These are phyloP conservation scores for Triangularia setosa DNA, from an alignment of 2,329 filamentous ascomycete genomes.

Conservation along the genomic window DNA sequence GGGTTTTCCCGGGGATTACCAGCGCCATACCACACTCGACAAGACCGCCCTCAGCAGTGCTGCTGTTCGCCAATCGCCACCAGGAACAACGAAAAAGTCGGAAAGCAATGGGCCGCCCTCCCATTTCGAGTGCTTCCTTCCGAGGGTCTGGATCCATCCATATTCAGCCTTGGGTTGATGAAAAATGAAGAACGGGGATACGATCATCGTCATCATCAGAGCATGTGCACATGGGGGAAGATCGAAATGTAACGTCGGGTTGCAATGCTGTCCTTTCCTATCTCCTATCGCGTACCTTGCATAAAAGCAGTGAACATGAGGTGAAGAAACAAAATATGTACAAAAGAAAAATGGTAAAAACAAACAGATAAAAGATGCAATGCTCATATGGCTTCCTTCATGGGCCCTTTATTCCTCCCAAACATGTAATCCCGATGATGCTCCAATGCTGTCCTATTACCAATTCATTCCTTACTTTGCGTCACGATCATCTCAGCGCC, in stretches of 20 bases:
- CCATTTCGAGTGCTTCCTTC: constrained; percentile 1
- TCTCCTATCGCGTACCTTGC: background rate
- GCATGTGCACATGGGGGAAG: background rate
- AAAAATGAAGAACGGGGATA: background rate
- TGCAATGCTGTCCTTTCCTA: background rate
- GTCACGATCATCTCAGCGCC: constrained; percentile 25
- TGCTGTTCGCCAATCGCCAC: background rate
- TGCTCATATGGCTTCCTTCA: background rate
- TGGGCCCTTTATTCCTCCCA: background rate
- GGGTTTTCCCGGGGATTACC: constrained; percentile 1
- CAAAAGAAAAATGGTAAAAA: no score
- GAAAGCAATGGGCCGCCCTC: constrained; percentile 4
- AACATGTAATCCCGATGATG: background rate
- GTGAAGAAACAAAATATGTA: background rate
- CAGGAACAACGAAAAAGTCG: background rate
- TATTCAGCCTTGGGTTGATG: background rate
- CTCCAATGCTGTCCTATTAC: background rate
- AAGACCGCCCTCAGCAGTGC: background rate
- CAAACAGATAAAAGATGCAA: background rate
- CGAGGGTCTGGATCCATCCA: background rate
- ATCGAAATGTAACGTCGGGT: background rate
- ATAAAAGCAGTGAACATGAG: background rate
- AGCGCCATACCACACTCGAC: background rate
- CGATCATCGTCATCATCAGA: background rate
- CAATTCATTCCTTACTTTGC: background rate